phyloP scores from a whole-genome alignment of 2,329 filamentous ascomycete genomes.

The Lasiodiplodia citricola region DNA sequence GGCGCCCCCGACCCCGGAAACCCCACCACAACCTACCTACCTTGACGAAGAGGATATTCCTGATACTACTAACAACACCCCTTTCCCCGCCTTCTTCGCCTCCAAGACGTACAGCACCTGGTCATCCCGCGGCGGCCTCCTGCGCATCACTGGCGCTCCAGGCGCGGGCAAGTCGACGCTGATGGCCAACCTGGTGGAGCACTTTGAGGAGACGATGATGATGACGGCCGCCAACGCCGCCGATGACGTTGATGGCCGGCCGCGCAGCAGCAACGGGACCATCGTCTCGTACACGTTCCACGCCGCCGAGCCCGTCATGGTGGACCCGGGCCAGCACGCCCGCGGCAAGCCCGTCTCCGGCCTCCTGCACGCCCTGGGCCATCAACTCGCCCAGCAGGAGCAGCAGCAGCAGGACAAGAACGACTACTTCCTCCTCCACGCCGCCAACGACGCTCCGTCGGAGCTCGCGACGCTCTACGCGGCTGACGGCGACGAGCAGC shows the following conservation, averaged over 20 bases:
- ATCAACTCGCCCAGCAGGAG: not conserved
- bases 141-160: not conserved
- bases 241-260: not conserved
- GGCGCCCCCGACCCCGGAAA: not conserved
- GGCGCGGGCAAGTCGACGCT: constrained; percentile 1
- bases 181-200: not conserved
- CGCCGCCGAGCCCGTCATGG: not conserved
- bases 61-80: not conserved
- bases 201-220: not conserved
- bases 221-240: not conserved
- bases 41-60: not conserved
- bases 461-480: not conserved
- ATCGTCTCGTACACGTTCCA: constrained; percentile 9
- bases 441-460: not conserved
- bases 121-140: not conserved
- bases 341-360: not conserved
- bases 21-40: not conserved
- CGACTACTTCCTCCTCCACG: not conserved
- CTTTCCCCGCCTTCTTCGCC: not conserved
- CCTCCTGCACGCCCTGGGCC: not conserved
- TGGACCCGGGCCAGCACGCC: not conserved
- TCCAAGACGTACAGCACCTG: not conserved
- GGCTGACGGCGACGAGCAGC: not conserved
- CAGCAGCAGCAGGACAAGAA: not conserved
- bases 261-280: not conserved